A percentile compares a stretch with the other conserved stretches of the same genome.
Conservation (phyloP, 495 filamentous ascomycete species). For the Hyaloscypha variabilis region DNA sequence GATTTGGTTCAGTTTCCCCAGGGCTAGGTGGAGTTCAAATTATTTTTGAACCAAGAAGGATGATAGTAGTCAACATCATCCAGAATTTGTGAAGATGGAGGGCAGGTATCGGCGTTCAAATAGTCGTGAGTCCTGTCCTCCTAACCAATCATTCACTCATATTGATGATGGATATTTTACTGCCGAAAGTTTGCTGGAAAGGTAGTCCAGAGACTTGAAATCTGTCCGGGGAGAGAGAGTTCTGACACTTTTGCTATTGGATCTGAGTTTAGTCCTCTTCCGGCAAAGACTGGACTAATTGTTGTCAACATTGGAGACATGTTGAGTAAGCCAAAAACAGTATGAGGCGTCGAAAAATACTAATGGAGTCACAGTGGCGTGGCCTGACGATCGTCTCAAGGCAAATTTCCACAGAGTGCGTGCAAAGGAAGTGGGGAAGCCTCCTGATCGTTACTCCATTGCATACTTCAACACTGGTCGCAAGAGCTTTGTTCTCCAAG, state of each 20-base stretch:
- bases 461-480: conserved; percentile 61
- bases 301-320: conserved; percentile 63
- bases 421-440: conserved; percentile 30
- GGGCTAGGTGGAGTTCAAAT: too few relatives aligned
- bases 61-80: too few relatives aligned
- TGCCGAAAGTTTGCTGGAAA: conserved; percentile 59
- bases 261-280: conserved; percentile 54
- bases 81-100: too few relatives aligned
- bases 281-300: conserved; percentile 49
- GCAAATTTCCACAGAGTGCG: conserved; percentile 55
- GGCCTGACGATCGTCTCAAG: conserved; percentile 63
- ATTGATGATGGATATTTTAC: conserved; percentile 58
- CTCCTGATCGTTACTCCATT: conserved; percentile 56
- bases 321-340: conserved; percentile 35
- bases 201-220: conserved; percentile 53
- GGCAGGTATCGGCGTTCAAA: too few relatives aligned
- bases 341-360: neutral
- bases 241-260: conserved; percentile 56
- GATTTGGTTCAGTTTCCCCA: too few relatives aligned
- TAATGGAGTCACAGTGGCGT: conserved; percentile 40
- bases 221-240: conserved; percentile 58
- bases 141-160: conserved; percentile 37
- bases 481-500: conserved; percentile 51
- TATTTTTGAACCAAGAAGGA: too few relatives aligned
- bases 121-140: too few relatives aligned